Evolutionary conservation across 495 filamentous ascomycete species (phyloP), one percentile per base, ranked within the genome.

Genomic region (Podospora bellae-mahoneyi): DNA sequence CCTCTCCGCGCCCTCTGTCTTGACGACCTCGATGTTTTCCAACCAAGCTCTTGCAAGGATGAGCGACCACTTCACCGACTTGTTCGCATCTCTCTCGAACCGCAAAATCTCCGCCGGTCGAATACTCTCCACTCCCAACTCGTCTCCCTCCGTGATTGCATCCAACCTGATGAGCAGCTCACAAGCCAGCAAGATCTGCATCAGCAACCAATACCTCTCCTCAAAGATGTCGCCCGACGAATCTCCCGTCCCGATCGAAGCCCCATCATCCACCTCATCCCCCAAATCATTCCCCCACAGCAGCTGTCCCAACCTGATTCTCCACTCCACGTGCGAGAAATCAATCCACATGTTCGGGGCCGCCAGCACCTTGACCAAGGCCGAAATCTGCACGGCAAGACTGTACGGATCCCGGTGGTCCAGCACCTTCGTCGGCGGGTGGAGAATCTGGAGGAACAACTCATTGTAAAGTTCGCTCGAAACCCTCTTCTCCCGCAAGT

Each of bases 61-160:
- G 34, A 96, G 76, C 69, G 93, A 92, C 92, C 92, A 96, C 70
- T 89, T 87, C 16, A 93, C 86, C 68, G 91, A 91, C 18, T 81
- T 79, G 32, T 86, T 89, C 23, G 88, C 85, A 48, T 89, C 80
- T 68, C 84, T 84, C 34, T 90, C 86, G 62, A 92, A 91, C 13
- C 83, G 80, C 30, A 82, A 79, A 28, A 89, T 81, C 67, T 93
- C 90, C 16, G 87, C 82, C 6, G 81, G 75, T 60, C 82, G 86
- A 39, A 89, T 78, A 61, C 79, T 76, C 59, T 83, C 78, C 18
- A 76, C 66, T 67, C 82, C 74, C 67, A 81, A 72, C 76, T 86
- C 79, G 73, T 85, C 78, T 75, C 82, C 83, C 76, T 86, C 84
- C 3, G 90, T 86, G 64, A 92, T 87, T 4, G 88, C 87, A 69